Evolutionary conservation across 331 rosid genomes (phyloP), one percentile per base, ranked within the genome.

Genomic region (Prunus yedoensis): DNA sequence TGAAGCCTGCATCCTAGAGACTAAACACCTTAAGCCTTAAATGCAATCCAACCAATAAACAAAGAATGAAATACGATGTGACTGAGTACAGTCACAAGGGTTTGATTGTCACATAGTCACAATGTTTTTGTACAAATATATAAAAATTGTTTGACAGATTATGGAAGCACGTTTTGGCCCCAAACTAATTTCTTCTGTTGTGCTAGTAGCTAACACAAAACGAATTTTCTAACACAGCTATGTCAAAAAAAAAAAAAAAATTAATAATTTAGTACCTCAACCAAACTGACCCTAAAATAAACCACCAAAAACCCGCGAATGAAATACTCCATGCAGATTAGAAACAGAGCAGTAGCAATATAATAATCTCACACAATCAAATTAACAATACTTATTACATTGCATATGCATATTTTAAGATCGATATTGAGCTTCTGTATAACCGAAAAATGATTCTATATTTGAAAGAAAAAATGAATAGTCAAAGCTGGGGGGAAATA

Each of bases 401-500:
- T 7, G 14, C 5, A 71, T 13, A 12, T 23, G 66, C 63, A 38
- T 14, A 38, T 35, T 45, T 43, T 23, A 68, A 27, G 5, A 12
- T 8, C 2, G 20, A 43, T 23, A 58, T 2, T 58, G 6, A 72
- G 54, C 54, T 50, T 4, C n/a, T 32, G 11, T 21, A 59, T 73
- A 57, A 58, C 27, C 5, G 59, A 23, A 45, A 8, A 30, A 73
- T 1, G 18, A n/a, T 27, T 45, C 51, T 25, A 3, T 41, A 38
- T 21, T 35, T 25, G 28, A 60, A 59, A n/a, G 51, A 18, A 35
- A 38, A 49, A 18, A 21, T 20, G 3, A 65, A 30, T 53, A 47
- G 43, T 30, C 21, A 52, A 61, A 71, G 64, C 38, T 47, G 12
- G 65, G 27, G 60, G 28, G 53, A 69, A 30, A 59, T 32, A 81